Evolutionary conservation across 1,139 yeast species (phyloP).

Genomic region (Pichia sp.): DNA sequence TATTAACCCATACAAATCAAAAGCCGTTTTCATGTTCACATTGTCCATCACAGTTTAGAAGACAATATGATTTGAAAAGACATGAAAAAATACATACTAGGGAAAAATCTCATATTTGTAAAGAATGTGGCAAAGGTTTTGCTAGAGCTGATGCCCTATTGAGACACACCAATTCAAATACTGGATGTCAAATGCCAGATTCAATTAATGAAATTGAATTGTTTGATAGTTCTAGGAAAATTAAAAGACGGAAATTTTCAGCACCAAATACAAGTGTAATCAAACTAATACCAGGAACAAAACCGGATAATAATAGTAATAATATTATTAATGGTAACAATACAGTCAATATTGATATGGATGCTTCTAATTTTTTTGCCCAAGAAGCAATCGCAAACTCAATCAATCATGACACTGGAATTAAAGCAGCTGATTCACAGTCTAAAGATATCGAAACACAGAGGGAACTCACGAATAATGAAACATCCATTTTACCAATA

Average conservation of each 20-base stretch:
- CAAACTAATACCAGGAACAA: background rate
- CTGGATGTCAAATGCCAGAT: slow-evolving; percentile 21
- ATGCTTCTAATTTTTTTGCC: slow-evolving; percentile 8
- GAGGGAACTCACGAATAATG: background rate
- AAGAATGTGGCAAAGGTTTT: slow-evolving; percentile 56
- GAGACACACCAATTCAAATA: slow-evolving; percentile 42
- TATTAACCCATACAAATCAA: slow-evolving; percentile 59
- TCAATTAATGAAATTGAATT: background rate
- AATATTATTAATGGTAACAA: background rate
- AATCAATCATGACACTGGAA: background rate
- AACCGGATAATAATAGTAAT: background rate
- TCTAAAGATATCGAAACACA: background rate
- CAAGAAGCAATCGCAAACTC: slow-evolving; percentile 1
- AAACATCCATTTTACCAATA: background rate
- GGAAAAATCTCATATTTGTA: slow-evolving; percentile 61
- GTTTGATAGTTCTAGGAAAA: background rate
- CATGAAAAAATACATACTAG: slow-evolving; percentile 75
- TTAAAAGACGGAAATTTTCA: background rate
- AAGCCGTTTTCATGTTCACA: slow-evolving; percentile 64
- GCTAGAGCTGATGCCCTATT: slow-evolving; percentile 75
- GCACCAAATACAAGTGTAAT: background rate
- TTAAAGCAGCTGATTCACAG: background rate
- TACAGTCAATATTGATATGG: background rate
- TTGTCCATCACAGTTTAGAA: slow-evolving; percentile 58
- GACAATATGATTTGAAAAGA: slow-evolving; percentile 70